These are phyloP conservation scores for Xylariaceae sp. DNA, from an alignment of 2,329 filamentous ascomycete species.

Conservation along the genomic window DNA sequence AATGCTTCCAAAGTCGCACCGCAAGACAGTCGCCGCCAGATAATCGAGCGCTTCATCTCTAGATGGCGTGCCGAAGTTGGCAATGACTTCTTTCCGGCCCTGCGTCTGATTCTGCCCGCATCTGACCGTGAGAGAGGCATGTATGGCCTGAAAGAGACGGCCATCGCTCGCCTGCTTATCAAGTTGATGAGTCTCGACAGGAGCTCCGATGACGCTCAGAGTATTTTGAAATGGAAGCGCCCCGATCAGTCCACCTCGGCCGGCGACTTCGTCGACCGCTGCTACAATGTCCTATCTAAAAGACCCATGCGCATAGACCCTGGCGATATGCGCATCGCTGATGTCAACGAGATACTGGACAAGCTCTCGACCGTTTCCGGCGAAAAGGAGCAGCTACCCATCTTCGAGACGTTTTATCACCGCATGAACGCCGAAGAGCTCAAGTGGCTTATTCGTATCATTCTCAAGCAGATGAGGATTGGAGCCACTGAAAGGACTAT, in stretches of 20 bases:
- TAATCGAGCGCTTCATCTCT: constrained; percentile 81
- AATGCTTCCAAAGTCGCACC: constrained; percentile 58
- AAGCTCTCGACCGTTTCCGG: constrained; percentile 67
- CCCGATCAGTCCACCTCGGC: constrained; percentile 59
- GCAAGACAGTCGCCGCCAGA: constrained; percentile 70
- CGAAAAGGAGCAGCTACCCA: constrained; percentile 76
- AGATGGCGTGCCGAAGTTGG: constrained; percentile 86
- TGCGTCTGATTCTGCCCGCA: constrained; percentile 86
- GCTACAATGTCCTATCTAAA: constrained; percentile 80
- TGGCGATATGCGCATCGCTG: constrained; percentile 77
- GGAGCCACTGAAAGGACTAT: constrained; percentile 84
- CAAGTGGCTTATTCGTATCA: constrained; percentile 90
- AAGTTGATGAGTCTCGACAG: constrained; percentile 89
- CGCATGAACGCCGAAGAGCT: constrained; percentile 92
- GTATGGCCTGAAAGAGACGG: constrained; percentile 90
- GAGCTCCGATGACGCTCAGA: constrained; percentile 82
- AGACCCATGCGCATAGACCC: constrained; percentile 67
- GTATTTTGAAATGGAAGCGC: constrained; percentile 85
- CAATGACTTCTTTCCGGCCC: constrained; percentile 85
- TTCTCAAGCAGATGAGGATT: constrained; percentile 70
- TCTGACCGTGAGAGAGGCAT: constrained; percentile 89
- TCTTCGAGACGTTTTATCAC: constrained; percentile 79
- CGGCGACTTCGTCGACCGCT: constrained; percentile 88
- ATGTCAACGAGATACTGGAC: constrained; percentile 85
- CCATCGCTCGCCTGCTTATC: constrained; percentile 84